phyloP scores from a whole-genome alignment of 148 eudicot species.

The Selenicereus undatus region DNA sequence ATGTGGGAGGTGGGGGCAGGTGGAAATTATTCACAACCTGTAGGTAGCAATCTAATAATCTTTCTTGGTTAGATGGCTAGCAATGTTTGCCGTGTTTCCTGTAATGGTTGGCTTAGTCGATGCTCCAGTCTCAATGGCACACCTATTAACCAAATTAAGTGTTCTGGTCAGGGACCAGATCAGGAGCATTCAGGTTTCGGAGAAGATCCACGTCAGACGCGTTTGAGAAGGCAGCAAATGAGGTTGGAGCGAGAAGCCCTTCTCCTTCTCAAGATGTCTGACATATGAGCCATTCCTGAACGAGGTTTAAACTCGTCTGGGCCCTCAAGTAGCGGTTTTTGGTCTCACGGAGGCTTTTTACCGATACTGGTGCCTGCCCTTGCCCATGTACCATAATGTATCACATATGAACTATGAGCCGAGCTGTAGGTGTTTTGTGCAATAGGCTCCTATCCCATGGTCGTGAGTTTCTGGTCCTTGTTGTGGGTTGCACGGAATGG shows the following conservation, averaged over 20 bases:
- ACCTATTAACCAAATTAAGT: background rate
- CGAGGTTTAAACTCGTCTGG: background rate
- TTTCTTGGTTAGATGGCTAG: background rate
- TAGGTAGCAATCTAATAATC: background rate
- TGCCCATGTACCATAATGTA: constrained; percentile 12
- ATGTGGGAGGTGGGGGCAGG: background rate
- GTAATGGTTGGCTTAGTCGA: background rate
- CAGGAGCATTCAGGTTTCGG: constrained; percentile 42
- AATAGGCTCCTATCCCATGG: background rate
- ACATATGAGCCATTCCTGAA: constrained; percentile 18
- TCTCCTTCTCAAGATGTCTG: constrained; percentile 40
- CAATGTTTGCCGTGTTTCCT: background rate
- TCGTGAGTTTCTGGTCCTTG: background rate
- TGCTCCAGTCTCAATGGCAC: background rate
- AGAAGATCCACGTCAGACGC: constrained; percentile 36
- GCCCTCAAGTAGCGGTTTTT: background rate
- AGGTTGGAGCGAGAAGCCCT: constrained; percentile 36
- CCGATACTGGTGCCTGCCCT: background rate
- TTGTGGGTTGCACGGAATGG: constrained; percentile 1
- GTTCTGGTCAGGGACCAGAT: constrained; percentile 31
- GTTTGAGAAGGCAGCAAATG: constrained; percentile 32
- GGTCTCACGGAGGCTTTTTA: constrained; percentile 6
- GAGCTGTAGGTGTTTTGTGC: constrained; percentile 21
- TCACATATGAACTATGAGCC: constrained; percentile 6
- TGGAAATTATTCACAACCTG: background rate